These are phyloP conservation scores for Aaosphaeria pasadenensis DNA, from an alignment of 2,329 filamentous ascomycete species.

Conservation along the genomic window DNA sequence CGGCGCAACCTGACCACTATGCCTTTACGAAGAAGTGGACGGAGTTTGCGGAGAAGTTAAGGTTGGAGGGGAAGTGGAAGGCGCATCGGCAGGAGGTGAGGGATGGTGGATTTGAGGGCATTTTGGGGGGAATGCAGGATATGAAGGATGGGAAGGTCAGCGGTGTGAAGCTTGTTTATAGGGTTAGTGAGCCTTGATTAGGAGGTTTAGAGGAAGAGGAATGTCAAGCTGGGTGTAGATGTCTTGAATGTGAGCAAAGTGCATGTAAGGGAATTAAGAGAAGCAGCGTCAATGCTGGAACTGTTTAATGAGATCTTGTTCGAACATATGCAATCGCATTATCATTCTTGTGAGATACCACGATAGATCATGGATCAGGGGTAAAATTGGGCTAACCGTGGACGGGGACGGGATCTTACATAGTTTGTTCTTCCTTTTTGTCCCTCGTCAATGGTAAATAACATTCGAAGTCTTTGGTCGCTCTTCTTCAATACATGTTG, in stretches of 20 bases:
- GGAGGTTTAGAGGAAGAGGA: background rate
- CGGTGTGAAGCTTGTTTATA: slow-evolving; percentile 19
- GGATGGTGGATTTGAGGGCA: slow-evolving; percentile 12
- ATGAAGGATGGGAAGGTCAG: slow-evolving; percentile 14
- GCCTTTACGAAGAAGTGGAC: slow-evolving; percentile 28
- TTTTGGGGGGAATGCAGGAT: slow-evolving; percentile 14
- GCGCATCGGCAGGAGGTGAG: slow-evolving; percentile 14
- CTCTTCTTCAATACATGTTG: no score
- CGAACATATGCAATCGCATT: no score
- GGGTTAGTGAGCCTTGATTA: slow-evolving; percentile 6
- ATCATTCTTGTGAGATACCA: no score
- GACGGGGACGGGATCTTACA: no score
- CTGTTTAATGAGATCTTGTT: no score
- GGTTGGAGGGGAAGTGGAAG: slow-evolving; percentile 17
- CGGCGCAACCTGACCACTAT: slow-evolving; percentile 20
- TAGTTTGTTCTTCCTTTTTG: no score
- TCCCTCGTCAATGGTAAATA: no score
- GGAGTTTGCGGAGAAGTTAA: slow-evolving; percentile 16
- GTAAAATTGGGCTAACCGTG: no score
- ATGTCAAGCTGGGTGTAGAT: background rate
- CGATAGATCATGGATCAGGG: no score
- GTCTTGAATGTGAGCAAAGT: background rate
- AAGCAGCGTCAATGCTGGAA: no score
- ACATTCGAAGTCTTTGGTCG: no score
- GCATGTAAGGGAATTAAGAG: no score